These are phyloP conservation scores for Trametes meyenii DNA, from an alignment of 768 basidiomycete genomes.

Conservation along the genomic window DNA sequence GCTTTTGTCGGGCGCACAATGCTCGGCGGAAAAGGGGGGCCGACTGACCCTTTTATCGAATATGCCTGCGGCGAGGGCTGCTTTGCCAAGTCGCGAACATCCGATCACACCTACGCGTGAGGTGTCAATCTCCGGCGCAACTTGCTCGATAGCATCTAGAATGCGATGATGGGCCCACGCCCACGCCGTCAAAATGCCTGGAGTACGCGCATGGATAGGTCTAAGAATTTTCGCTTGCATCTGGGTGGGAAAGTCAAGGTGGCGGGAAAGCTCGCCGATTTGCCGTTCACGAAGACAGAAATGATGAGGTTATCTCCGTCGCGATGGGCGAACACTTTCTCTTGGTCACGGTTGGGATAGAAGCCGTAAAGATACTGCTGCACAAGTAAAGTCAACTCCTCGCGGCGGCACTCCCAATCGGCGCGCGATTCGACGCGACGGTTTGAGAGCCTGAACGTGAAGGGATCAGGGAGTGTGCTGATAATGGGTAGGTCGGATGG, in stretches of 20 bases:
- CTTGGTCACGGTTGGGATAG: conserved; percentile 10
- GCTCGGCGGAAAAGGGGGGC: not conserved
- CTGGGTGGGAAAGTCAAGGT: conserved; percentile 5
- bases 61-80: conserved; percentile 12
- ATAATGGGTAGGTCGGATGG: conserved; percentile 15
- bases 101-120: conserved; percentile 8
- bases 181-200: conserved; percentile 9
- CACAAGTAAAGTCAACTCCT: conserved; percentile 6
- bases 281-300: not conserved
- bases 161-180: conserved; percentile 13
- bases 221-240: not conserved
- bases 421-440: conserved; percentile 8
- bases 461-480: conserved; percentile 9
- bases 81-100: conserved; percentile 14
- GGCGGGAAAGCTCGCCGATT: conserved; percentile 4
- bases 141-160: conserved; percentile 12
- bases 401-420: conserved; percentile 17
- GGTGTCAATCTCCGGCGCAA: conserved; percentile 9
- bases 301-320: conserved; percentile 5
- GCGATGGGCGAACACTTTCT: conserved; percentile 4
- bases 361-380: conserved; percentile 16
- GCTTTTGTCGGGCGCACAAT: not conserved
- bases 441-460: conserved; percentile 15
- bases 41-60: conserved; percentile 8
- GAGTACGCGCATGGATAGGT: not conserved